Percentiles rank a stretch among this genome's conserved stretches.
Evolutionary conservation across 2,329 filamentous ascomycete species (phyloP).

Genomic region (Diaporthe vexans): DNA sequence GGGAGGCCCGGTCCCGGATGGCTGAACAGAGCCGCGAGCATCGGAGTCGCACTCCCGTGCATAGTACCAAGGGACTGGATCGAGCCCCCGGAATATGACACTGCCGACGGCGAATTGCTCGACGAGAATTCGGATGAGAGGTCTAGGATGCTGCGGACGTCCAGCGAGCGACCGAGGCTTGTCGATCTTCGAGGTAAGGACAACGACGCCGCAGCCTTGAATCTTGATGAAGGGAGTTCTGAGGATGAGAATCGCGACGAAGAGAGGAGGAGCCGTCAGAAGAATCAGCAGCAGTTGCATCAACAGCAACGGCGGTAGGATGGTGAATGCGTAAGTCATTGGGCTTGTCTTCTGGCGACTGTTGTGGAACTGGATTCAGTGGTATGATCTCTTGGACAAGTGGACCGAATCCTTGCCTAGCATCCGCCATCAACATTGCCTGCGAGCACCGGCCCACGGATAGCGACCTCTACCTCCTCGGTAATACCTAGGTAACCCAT

Average conservation of each 20-base stretch:
- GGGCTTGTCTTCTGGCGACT: background rate
- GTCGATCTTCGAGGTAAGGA: slow-evolving; percentile 43
- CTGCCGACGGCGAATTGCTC: slow-evolving; percentile 77
- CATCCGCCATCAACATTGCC: background rate
- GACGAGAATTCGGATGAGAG: slow-evolving; percentile 69
- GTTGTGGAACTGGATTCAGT: background rate
- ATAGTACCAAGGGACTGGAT: slow-evolving; percentile 88
- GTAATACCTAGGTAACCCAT: background rate
- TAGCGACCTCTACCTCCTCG: background rate
- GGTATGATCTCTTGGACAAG: background rate
- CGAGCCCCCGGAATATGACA: slow-evolving; percentile 81
- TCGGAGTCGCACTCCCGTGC: slow-evolving; percentile 85
- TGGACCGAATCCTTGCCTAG: background rate
- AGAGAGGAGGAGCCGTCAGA: slow-evolving; percentile 35
- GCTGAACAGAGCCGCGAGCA: slow-evolving; percentile 87
- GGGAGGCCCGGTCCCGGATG: slow-evolving; percentile 78
- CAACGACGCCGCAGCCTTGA: slow-evolving; percentile 46
- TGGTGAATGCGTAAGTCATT: slow-evolving; percentile 20
- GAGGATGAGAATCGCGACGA: slow-evolving; percentile 33
- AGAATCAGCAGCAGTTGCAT: slow-evolving; percentile 24
- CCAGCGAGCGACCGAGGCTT: slow-evolving; percentile 46
- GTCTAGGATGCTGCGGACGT: slow-evolving; percentile 69
- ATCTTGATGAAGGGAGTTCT: slow-evolving; percentile 41
- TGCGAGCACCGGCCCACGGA: background rate
- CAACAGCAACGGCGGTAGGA: slow-evolving; percentile 26